Conservation (phyloP, 169 alveolate species). For the Plasmodium inui region DNA sequence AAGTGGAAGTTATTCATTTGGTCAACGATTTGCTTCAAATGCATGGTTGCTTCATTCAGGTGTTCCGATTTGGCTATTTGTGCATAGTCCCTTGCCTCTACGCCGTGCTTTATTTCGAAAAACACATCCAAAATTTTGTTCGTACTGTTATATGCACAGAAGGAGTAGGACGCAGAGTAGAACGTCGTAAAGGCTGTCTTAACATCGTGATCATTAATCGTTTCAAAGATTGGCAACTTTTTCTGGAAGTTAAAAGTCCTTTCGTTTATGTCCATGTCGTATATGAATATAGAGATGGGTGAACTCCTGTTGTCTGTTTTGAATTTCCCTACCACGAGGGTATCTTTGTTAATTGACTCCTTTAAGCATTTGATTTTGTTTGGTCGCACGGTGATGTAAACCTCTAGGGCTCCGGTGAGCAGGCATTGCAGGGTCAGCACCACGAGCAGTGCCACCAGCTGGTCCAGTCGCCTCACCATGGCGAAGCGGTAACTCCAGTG, state of each 20-base stretch:
- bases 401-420: constrained; percentile 3
- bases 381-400: constrained; percentile 23
- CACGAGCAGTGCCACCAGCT: neutral
- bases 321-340: constrained; percentile 40
- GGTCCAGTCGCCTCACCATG: neutral
- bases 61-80: constrained; percentile 57
- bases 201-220: constrained; percentile 53
- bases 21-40: constrained; percentile 46
- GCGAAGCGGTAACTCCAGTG: neutral
- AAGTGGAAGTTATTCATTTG: constrained; percentile 52
- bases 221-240: constrained; percentile 35
- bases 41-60: constrained; percentile 47
- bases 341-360: constrained; percentile 55
- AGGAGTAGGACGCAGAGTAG: constrained; percentile 50
- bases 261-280: constrained; percentile 46
- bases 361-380: constrained; percentile 45
- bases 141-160: constrained; percentile 44
- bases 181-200: constrained; percentile 69
- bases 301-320: constrained; percentile 14
- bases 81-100: constrained; percentile 64
- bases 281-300: constrained; percentile 23
- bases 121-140: neutral
- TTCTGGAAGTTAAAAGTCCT: neutral
- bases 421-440: neutral
- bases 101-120: constrained; percentile 64